phyloP scores from a whole-genome alignment of 805 yeast genomes.

The Sugiyamaella mastotermitis region DNA sequence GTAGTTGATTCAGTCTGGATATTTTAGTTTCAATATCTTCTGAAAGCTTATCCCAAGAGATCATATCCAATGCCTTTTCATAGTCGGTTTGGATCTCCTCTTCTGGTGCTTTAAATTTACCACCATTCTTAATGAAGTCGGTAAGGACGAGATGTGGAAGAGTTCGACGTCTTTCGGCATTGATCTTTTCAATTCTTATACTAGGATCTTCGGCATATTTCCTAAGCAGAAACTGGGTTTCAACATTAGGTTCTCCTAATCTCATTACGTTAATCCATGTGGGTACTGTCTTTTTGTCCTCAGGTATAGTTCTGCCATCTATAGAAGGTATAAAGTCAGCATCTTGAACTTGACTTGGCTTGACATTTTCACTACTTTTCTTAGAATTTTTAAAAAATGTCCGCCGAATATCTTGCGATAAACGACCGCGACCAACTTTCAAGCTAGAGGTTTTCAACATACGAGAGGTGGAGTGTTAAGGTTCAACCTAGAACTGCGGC shows the following conservation, averaged over 20 bases:
- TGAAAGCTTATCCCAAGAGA: constrained; percentile 24
- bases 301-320: constrained; percentile 7
- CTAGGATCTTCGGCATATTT: constrained; percentile 5
- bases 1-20: constrained; percentile 24
- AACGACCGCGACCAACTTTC: no score
- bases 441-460: no score
- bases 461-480: no score
- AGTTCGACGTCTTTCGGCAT: not conserved
- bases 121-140: constrained; percentile 2
- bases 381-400: no score
- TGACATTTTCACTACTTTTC: no score
- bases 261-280: constrained; percentile 7
- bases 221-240: constrained; percentile 3
- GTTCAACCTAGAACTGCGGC: no score
- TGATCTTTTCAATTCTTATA: not conserved
- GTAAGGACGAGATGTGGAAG: constrained; percentile 4
- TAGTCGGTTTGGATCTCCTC: not conserved
- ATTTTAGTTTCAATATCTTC: constrained; percentile 25
- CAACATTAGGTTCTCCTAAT: constrained; percentile 1
- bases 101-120: constrained; percentile 4
- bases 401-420: no score
- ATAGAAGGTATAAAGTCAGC: no score
- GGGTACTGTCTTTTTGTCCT: not conserved
- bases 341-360: no score
- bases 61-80: constrained; percentile 6